phyloP scores from a whole-genome alignment of 345 rosid species.

The Nasturtium officinale region DNA sequence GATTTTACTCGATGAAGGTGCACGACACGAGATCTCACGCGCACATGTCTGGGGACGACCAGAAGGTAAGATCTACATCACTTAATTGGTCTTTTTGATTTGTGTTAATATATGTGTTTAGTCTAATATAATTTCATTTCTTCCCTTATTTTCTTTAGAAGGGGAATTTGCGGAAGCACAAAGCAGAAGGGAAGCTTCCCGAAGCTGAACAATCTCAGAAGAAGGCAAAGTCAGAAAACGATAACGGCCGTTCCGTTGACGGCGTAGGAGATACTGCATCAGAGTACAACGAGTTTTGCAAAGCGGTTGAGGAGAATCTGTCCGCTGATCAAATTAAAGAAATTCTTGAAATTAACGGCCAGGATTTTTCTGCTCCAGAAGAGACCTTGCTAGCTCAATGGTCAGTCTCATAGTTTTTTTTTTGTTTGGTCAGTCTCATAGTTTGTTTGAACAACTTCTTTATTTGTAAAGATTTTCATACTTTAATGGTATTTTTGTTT shows the following conservation, averaged over 20 bases:
- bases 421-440: background rate
- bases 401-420: conserved; percentile 1
- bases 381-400: conserved; percentile 40
- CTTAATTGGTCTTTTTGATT: background rate
- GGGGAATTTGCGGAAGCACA: conserved; percentile 77
- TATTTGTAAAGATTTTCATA: background rate
- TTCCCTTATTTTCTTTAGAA: conserved; percentile 1
- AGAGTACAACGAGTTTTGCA: conserved; percentile 61
- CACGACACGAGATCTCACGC: conserved; percentile 77
- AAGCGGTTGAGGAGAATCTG: conserved; percentile 56
- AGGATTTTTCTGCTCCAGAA: conserved; percentile 59
- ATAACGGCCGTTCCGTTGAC: conserved; percentile 23
- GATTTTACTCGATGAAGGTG: conserved; percentile 47
- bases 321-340: conserved; percentile 63
- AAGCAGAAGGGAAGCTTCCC: conserved; percentile 64
- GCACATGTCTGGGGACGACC: conserved; percentile 57
- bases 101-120: background rate
- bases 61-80: conserved; percentile 36
- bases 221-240: conserved; percentile 56
- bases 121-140: background rate
- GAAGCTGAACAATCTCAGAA: conserved; percentile 66
- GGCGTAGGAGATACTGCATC: conserved; percentile 44
- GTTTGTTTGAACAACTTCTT: background rate
- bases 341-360: conserved; percentile 61
- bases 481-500: background rate